A percentile compares a stretch with the other conserved stretches of the same genome.
These are phyloP conservation scores for Lecanicillium sp. DNA, from an alignment of 2,329 filamentous ascomycete species.

Conservation along the genomic window DNA sequence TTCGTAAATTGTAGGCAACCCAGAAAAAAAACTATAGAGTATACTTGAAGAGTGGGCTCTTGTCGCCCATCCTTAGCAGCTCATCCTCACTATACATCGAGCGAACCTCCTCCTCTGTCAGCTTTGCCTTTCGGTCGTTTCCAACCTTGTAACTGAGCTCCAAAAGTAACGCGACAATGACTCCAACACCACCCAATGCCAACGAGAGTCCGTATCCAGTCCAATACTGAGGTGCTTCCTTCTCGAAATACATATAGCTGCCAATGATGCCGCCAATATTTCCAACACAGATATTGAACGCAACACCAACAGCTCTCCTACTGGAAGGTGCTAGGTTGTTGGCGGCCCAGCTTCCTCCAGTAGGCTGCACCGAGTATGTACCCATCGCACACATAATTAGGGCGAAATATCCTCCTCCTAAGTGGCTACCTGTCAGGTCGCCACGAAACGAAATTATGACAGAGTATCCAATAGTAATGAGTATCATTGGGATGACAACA, in stretches of 20 bases:
- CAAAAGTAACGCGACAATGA: conserved; percentile 20
- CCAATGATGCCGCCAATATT: conserved; percentile 34
- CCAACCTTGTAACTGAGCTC: conserved; percentile 19
- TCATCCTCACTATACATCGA: conserved; percentile 19
- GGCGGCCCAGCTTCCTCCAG: conserved; percentile 56
- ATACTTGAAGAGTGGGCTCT: conserved; percentile 24
- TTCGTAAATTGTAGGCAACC: too few relatives aligned
- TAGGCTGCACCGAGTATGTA: conserved; percentile 59
- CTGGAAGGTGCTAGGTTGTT: conserved; percentile 52
- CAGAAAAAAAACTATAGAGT: too few relatives aligned
- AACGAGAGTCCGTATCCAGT: conserved; percentile 25
- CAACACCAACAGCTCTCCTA: conserved; percentile 28
- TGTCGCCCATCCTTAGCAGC: conserved; percentile 22
- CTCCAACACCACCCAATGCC: conserved; percentile 20
- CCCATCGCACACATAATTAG: conserved; percentile 60
- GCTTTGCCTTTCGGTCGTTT: conserved; percentile 12
- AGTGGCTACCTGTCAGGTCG: conserved; percentile 22
- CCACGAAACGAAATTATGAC: conserved; percentile 50
- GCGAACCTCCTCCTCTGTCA: conserved; percentile 17
- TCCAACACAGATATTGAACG: conserved; percentile 27
- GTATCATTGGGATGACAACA: conserved; percentile 50
- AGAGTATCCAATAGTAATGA: conserved; percentile 55
- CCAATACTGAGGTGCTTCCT: conserved; percentile 23
- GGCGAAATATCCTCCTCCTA: conserved; percentile 56
- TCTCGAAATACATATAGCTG: conserved; percentile 27